Conservation (phyloP, 2,329 filamentous ascomycete genomes). For the Beauveria pseudobassiana region DNA sequence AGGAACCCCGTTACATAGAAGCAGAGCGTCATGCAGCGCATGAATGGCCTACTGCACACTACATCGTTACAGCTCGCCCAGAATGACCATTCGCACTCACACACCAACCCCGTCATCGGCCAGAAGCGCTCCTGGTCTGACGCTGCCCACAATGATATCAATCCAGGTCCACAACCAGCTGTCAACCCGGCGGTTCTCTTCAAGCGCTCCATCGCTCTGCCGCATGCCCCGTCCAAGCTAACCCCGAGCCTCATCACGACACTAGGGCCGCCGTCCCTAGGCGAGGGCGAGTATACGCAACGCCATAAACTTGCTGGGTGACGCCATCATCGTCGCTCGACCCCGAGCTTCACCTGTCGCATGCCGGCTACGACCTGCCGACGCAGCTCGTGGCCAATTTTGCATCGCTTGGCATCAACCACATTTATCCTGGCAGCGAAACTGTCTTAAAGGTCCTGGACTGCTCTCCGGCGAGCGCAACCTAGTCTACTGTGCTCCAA, state of each 20-base stretch:
- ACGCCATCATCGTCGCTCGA: constrained; percentile 47
- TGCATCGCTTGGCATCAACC: constrained; percentile 56
- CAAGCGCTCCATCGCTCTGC: constrained; percentile 26
- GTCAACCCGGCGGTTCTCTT: constrained; percentile 20
- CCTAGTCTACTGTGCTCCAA: constrained; percentile 73
- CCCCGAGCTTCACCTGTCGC: constrained; percentile 51
- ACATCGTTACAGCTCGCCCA: constrained; percentile 43
- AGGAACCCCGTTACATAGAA: background rate
- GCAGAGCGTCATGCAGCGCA: constrained; percentile 27
- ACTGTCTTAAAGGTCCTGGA: constrained; percentile 61
- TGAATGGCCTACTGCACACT: constrained; percentile 38
- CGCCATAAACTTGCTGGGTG: constrained; percentile 40
- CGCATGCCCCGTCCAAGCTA: constrained; percentile 23
- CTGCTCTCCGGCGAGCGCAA: constrained; percentile 59
- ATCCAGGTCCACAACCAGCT: constrained; percentile 5
- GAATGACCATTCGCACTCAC: constrained; percentile 28
- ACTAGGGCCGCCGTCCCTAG: constrained; percentile 16
- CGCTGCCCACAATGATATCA: constrained; percentile 15
- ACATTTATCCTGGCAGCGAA: constrained; percentile 74
- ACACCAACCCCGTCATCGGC: constrained; percentile 26
- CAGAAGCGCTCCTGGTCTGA: constrained; percentile 37
- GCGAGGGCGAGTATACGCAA: constrained; percentile 49
- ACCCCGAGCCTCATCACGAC: constrained; percentile 40
- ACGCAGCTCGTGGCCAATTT: constrained; percentile 56
- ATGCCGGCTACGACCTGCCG: constrained; percentile 58